phyloP scores from a whole-genome alignment of 2,329 filamentous ascomycete species.

The Teratosphaeria gauchensis region DNA sequence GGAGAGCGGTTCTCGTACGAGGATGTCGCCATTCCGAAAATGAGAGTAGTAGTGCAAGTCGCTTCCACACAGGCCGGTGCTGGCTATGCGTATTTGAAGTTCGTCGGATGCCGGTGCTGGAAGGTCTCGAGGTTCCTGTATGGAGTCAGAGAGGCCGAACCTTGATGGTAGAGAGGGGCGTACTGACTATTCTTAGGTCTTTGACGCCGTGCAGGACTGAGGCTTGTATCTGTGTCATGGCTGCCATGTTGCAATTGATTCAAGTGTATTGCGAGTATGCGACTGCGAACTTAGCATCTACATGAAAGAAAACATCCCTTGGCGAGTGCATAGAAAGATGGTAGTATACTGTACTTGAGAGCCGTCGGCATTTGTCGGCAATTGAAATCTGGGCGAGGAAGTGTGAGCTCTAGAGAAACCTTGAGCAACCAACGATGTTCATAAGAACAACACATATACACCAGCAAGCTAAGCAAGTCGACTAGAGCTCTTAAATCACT shows the following conservation, averaged over 20 bases:
- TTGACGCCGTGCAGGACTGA: slow-evolving; percentile 53
- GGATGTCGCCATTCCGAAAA: slow-evolving; percentile 77
- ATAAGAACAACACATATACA: too few species aligned
- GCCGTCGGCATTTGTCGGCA: slow-evolving; percentile 3
- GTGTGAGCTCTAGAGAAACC: neutral
- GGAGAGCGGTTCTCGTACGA: slow-evolving; percentile 72
- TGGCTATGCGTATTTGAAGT: slow-evolving; percentile 54
- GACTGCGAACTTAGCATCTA: neutral
- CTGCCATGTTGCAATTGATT: slow-evolving; percentile 1
- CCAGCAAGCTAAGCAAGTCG: too few species aligned
- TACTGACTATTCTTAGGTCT: slow-evolving; percentile 48
- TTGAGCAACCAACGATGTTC: neutral
- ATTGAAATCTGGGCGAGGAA: neutral
- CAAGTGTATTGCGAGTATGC: neutral
- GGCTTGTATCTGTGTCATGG: slow-evolving; percentile 30
- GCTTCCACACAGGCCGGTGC: slow-evolving; percentile 61
- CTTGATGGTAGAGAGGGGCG: slow-evolving; percentile 3
- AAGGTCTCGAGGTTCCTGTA: slow-evolving; percentile 45
- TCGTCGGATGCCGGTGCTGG: slow-evolving; percentile 41
- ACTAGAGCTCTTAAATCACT: neutral
- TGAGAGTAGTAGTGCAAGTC: slow-evolving; percentile 80
- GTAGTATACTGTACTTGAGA: neutral
- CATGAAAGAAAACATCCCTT: neutral
- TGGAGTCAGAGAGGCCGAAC: neutral
- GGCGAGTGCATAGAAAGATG: neutral